Evolutionary conservation across 1,284 basidiomycete species (phyloP), one percentile per base, ranked within the genome.

Genomic region (Rhodotorula mucilaginosa): DNA sequence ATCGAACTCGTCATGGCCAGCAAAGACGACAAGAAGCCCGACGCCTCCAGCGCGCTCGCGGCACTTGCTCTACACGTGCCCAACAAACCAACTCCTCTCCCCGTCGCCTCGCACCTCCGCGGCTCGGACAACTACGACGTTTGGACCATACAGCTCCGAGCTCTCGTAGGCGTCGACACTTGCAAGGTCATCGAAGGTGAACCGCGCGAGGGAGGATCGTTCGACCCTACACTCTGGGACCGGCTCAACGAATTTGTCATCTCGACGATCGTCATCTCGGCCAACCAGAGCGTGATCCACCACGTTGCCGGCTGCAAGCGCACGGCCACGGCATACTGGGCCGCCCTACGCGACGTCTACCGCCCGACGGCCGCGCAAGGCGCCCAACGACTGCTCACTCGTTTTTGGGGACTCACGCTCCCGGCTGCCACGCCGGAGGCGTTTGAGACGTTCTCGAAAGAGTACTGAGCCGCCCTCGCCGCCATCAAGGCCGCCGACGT

Each of bases 71-170:
- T 34, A 34, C 34, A 34, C 5, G 34, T 34, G 34, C 6, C 34
- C 6, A 34, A 8, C 34, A 34, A 34, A 34, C 34, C 1, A 8
- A 34, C 5, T 5, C 26, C 44, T 18, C 44, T 58, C 19, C 19
- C 54, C 18, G 26, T 54, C 26, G 29, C 34, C 61, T 62, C 61
- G 23, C 61, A 62, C 34, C 62, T 64, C 44, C n/a, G 52, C 39
- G 49, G 34, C 1, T 31, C 51, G n/a, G 39, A 54, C 39, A 64
- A 64, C 44, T 64, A 64, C 62, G 10, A 64, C 47, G 44, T 47
- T 26, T 64, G 62, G 62, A 19, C 31, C 46, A 64, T 64, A 26
- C 63, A 47, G 29, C 26, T 57, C 6, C 63, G 29, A 19, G 54
- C 10, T 1, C 54, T 58, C 8, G 19, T 64, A 13, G 63, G 54